These are phyloP conservation scores for Hemerocallis citrina DNA, from an alignment of 106 monocot species.

Conservation along the genomic window DNA sequence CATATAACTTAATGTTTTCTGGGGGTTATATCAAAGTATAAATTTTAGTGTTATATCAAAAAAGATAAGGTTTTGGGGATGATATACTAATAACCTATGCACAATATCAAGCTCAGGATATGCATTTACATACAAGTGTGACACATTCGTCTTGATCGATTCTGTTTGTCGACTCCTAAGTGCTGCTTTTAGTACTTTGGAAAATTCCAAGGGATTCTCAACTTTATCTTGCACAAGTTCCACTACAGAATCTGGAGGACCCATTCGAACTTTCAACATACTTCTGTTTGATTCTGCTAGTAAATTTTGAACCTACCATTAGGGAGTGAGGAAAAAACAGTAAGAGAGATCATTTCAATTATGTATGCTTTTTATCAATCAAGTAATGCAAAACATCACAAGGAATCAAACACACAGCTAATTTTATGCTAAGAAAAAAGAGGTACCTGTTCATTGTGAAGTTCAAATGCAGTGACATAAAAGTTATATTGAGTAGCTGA, in stretches of 20 bases:
- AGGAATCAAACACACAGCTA: neutral
- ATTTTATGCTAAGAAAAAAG: too few species aligned
- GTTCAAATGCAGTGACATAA: constrained; percentile 73
- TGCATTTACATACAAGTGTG: constrained; percentile 72
- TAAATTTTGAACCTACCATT: constrained; percentile 66
- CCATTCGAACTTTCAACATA: constrained; percentile 41
- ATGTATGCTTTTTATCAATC: neutral
- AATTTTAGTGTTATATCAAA: too few species aligned
- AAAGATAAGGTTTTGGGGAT: too few species aligned
- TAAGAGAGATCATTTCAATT: neutral
- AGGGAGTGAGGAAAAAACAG: too few species aligned
- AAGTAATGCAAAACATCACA: neutral
- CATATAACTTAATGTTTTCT: too few species aligned
- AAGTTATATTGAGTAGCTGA: constrained; percentile 71
- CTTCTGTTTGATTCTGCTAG: constrained; percentile 30
- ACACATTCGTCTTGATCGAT: constrained; percentile 39
- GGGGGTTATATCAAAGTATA: too few species aligned
- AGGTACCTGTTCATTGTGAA: constrained; percentile 90
- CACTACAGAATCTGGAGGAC: constrained; percentile 30
- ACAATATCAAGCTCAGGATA: too few species aligned
- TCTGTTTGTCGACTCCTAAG: constrained; percentile 49
- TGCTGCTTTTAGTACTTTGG: constrained; percentile 53
- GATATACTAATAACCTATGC: too few species aligned
- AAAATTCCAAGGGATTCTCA: constrained; percentile 77
- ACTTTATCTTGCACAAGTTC: constrained; percentile 87